Conservation (phyloP, 805 yeast genomes). For the Kodamaea restingae region DNA sequence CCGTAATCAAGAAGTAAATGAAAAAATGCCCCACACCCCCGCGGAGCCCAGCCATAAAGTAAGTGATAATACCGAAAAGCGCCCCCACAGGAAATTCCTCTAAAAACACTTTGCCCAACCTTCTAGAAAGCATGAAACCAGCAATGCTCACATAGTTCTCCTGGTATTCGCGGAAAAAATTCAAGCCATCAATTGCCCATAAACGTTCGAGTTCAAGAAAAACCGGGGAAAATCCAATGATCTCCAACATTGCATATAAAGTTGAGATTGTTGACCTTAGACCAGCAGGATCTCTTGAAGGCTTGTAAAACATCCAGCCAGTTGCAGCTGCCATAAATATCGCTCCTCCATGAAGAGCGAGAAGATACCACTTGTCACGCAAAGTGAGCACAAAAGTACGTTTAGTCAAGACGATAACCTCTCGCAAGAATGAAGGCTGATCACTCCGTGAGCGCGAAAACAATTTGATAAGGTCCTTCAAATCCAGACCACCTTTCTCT, state of each 20-base stretch:
- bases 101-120: conserved; percentile 20
- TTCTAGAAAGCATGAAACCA: conserved; percentile 21
- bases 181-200: conserved; percentile 22
- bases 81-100: conserved; percentile 23
- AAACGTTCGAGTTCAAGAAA: conserved; percentile 22
- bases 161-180: conserved; percentile 22
- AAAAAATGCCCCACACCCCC: conserved; percentile 42
- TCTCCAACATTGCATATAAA: conserved; percentile 21
- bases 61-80: conserved; percentile 19
- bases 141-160: conserved; percentile 22
- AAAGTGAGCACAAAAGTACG: conserved; percentile 18
- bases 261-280: conserved; percentile 21
- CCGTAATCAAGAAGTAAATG: conserved; percentile 53
- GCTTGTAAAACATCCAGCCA: conserved; percentile 25
- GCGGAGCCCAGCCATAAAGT: conserved; percentile 27
- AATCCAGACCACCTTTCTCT: neutral
- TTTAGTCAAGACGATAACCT: conserved; percentile 17
- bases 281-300: conserved; percentile 18
- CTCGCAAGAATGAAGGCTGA: conserved; percentile 17
- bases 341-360: conserved; percentile 20
- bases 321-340: conserved; percentile 14
- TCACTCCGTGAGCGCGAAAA: conserved; percentile 15
- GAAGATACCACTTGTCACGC: conserved; percentile 18
- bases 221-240: conserved; percentile 24
- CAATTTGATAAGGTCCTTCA: conserved; percentile 4